These are phyloP conservation scores for Alternaria ethzedia DNA, from an alignment of 2,329 filamentous ascomycete species.

Conservation along the genomic window DNA sequence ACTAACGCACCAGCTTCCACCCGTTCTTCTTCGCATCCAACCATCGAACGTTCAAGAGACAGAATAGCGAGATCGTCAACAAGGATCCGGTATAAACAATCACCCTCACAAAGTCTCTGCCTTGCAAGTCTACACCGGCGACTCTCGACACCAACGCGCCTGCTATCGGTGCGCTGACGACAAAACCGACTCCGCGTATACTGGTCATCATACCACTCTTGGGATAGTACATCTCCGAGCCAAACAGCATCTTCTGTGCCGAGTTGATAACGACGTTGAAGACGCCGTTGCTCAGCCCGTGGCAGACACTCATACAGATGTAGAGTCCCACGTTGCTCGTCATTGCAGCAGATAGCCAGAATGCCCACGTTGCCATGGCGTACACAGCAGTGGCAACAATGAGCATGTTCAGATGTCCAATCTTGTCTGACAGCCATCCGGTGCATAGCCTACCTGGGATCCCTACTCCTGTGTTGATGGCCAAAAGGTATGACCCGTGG, in stretches of 20 bases:
- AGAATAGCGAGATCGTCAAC: constrained; percentile 10
- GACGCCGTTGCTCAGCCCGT: constrained; percentile 25
- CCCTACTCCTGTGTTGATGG: constrained; percentile 56
- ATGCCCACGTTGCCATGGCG: constrained; percentile 19
- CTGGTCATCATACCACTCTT: constrained; percentile 27
- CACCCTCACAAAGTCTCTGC: constrained; percentile 16
- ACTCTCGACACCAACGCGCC: constrained; percentile 23
- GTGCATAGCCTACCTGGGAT: constrained; percentile 53
- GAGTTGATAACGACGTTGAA: constrained; percentile 27
- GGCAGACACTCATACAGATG: constrained; percentile 25
- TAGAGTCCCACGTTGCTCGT: constrained; percentile 16
- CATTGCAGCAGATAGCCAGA: constrained; percentile 28
- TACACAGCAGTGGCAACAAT: constrained; percentile 43
- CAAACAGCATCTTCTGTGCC: constrained; percentile 26
- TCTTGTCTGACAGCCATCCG: constrained; percentile 55
- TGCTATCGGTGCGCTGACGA: constrained; percentile 27
- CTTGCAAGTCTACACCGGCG: constrained; percentile 12
- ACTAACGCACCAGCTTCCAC: constrained; percentile 24
- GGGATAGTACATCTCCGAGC: constrained; percentile 29
- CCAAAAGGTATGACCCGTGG: constrained; percentile 54
- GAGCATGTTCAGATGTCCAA: constrained; percentile 58
- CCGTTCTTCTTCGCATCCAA: constrained; percentile 22
- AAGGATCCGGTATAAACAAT: constrained; percentile 25
- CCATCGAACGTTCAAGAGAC: constrained; percentile 19
- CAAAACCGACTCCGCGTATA: constrained; percentile 26